Evolutionary conservation across 176 grass and related monocot genomes (phyloP).

Genomic region (Hordeum vulgare): DNA sequence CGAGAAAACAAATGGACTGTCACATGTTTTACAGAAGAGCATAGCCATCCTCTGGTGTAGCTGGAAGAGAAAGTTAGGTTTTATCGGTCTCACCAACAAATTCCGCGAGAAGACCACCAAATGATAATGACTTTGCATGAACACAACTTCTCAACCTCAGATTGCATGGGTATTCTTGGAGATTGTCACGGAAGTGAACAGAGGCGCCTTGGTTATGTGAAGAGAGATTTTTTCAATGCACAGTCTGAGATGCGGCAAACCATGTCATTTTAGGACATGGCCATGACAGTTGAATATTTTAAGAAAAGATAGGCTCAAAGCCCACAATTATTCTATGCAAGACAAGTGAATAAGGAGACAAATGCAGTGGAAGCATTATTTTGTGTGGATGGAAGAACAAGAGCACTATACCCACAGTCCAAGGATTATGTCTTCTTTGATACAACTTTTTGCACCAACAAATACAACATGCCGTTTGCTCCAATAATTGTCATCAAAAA

Average conservation of each 20-base stretch:
- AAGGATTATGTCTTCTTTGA: too few relatives aligned
- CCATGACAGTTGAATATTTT: background rate
- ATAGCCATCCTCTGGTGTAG: background rate
- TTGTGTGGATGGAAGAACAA: too few relatives aligned
- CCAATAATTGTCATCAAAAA: too few relatives aligned
- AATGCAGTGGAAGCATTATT: background rate
- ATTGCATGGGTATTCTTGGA: fast-evolving
- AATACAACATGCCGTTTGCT: too few relatives aligned
- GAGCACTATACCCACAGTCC: too few relatives aligned
- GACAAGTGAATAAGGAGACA: background rate
- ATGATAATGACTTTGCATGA: background rate
- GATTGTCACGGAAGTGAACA: background rate
- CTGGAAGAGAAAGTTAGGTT: background rate
- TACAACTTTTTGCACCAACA: too few relatives aligned
- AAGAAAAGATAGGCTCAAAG: background rate
- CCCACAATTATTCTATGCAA: background rate
- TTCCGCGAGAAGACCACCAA: background rate
- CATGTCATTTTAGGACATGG: background rate
- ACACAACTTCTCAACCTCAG: background rate
- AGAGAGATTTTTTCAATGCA: background rate
- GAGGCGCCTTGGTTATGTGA: background rate
- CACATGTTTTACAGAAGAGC: background rate
- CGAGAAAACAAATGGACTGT: background rate
- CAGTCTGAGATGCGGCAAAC: background rate
- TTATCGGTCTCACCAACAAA: fast-evolving